These are phyloP conservation scores for Cryptococcus wingfieldii DNA, from an alignment of 1,284 basidiomycete species.

Conservation along the genomic window DNA sequence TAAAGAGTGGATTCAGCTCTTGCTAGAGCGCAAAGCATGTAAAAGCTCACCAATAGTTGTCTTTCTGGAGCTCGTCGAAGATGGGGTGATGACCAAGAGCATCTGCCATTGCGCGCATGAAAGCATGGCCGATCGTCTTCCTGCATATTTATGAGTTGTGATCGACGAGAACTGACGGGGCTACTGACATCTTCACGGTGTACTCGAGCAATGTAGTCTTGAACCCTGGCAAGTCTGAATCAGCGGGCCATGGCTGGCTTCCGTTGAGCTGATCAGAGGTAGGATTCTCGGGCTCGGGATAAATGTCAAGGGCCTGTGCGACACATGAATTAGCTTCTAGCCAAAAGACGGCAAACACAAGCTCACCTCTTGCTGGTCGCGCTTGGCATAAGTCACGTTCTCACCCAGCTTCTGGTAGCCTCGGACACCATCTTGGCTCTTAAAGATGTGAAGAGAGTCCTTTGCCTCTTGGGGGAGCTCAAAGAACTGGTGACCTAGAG, in stretches of 20 bases:
- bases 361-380: constrained; percentile 24
- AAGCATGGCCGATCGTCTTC: constrained; percentile 20
- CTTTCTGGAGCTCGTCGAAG: constrained; percentile 19
- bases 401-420: constrained; percentile 28
- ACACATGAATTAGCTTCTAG: not conserved
- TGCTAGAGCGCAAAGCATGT: not conserved
- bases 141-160: not conserved
- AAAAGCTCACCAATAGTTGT: constrained; percentile 23
- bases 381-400: constrained; percentile 28
- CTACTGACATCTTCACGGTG: constrained; percentile 24
- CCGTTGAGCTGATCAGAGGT: constrained; percentile 19
- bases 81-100: constrained; percentile 14
- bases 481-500: constrained; percentile 28
- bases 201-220: constrained; percentile 22
- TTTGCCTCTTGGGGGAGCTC: constrained; percentile 29
- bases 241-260: constrained; percentile 24
- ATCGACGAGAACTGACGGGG: not conserved
- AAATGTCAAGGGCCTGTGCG: constrained; percentile 23
- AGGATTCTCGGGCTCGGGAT: constrained; percentile 22
- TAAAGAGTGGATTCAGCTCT: not conserved
- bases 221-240: constrained; percentile 20
- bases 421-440: constrained; percentile 22
- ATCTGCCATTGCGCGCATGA: constrained; percentile 23
- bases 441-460: constrained; percentile 30
- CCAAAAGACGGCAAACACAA: not conserved